Conservation (phyloP, 352 stramenopile genomes). For the Ophiocytium majus region DNA sequence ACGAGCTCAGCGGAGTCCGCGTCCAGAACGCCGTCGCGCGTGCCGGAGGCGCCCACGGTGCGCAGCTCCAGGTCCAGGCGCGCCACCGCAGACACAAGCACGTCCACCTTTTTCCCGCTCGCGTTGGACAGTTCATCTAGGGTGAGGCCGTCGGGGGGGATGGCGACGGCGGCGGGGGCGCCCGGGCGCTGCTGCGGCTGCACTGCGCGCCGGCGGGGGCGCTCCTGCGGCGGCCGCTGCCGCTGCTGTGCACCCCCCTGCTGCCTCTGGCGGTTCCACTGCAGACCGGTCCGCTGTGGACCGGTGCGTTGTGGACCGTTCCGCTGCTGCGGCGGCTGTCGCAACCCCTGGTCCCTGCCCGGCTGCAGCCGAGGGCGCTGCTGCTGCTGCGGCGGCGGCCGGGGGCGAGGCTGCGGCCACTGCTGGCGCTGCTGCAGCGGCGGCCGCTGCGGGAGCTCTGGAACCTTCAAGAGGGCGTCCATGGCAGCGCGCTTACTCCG, state of each 20-base stretch:
- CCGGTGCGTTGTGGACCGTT: not conserved
- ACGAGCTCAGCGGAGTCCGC: slow-evolving; percentile 24
- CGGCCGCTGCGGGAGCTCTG: too few species aligned
- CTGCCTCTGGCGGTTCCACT: not conserved
- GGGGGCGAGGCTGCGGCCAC: too few species aligned
- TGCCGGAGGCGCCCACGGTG: not conserved
- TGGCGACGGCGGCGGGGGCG: not conserved
- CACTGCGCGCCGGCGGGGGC: not conserved
- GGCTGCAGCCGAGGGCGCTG: too few species aligned
- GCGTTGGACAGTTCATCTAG: not conserved
- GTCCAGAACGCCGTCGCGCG: not conserved
- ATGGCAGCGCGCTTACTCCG: too few species aligned
- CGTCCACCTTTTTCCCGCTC: not conserved
- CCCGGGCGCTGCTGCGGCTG: not conserved
- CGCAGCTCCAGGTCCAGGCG: not conserved
- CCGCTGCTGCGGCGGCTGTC: too few species aligned
- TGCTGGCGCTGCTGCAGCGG: too few species aligned
- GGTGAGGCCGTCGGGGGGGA: slow-evolving; percentile 13
- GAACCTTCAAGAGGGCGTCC: too few species aligned
- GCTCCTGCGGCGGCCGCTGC: not conserved
- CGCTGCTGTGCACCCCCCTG: not conserved
- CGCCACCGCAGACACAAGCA: not conserved
- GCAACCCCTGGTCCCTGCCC: too few species aligned
- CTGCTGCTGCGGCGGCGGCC: too few species aligned
- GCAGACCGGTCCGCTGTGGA: not conserved